phyloP scores from a whole-genome alignment of 164 flowering plant species.

The Hamamelis virginiana region DNA sequence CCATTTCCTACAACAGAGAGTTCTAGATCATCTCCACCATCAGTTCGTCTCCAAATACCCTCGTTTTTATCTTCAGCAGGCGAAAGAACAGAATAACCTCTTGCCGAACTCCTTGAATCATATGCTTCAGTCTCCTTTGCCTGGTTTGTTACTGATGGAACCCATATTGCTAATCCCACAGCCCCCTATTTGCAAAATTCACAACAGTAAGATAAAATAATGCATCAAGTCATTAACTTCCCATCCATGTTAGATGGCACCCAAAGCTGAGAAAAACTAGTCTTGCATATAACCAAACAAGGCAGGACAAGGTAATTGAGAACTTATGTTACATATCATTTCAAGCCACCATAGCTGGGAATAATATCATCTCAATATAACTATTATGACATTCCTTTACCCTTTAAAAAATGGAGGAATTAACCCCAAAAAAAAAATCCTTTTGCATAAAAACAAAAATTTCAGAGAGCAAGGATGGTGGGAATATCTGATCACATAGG shows the following conservation, averaged over 20 bases:
- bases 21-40: constrained; percentile 48
- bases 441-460: too few relatives aligned
- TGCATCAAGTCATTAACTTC: neutral
- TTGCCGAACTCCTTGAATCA: constrained; percentile 39
- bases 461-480: neutral
- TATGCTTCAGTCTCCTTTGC: constrained; percentile 59
- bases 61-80: constrained; percentile 53
- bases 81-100: constrained; percentile 67
- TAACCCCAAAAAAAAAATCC: too few relatives aligned
- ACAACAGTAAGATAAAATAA: constrained; percentile 1
- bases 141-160: constrained; percentile 88
- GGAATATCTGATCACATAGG: neutral
- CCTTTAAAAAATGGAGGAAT: neutral
- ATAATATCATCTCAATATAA: neutral
- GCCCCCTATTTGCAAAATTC: constrained; percentile 68
- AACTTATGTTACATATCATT: too few relatives aligned
- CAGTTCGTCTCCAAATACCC: constrained; percentile 38
- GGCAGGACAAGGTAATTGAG: neutral
- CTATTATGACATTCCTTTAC: neutral
- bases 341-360: too few relatives aligned
- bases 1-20: constrained; percentile 53
- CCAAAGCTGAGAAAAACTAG: neutral
- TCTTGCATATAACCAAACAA: neutral
- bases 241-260: neutral
- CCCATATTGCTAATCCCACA: constrained; percentile 99